phyloP scores from a whole-genome alignment of 2,329 filamentous ascomycete genomes.

The Fusarium sp. region DNA sequence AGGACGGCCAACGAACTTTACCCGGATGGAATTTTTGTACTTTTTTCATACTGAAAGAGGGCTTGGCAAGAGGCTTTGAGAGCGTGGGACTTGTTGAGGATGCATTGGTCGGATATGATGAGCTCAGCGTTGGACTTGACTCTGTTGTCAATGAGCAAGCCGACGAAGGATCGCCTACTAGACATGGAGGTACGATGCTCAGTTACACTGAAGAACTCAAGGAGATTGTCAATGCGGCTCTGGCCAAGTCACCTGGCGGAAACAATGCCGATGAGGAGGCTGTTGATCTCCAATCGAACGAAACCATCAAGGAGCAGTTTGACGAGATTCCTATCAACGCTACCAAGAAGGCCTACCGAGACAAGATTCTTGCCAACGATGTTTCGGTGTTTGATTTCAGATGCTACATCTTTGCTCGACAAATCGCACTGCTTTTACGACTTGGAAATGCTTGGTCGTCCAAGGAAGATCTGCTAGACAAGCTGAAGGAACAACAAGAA shows the following conservation, averaged over 20 bases:
- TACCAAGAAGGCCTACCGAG: slow-evolving; percentile 83
- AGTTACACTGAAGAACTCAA: slow-evolving; percentile 79
- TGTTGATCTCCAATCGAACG: slow-evolving; percentile 62
- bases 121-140: slow-evolving; percentile 89
- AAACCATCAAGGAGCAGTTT: slow-evolving; percentile 54
- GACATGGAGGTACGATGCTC: slow-evolving; percentile 78
- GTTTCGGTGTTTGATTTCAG: slow-evolving; percentile 97
- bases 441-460: slow-evolving; percentile 79
- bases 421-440: slow-evolving; percentile 83
- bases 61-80: slow-evolving; percentile 91
- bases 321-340: slow-evolving; percentile 71
- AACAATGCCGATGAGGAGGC: slow-evolving; percentile 54
- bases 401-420: slow-evolving; percentile 91
- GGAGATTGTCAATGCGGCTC: slow-evolving; percentile 64
- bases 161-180: slow-evolving; percentile 66
- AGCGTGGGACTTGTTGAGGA: slow-evolving; percentile 96
- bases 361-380: slow-evolving; percentile 91
- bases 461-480: slow-evolving; percentile 69
- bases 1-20: slow-evolving; percentile 84
- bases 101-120: slow-evolving; percentile 93
- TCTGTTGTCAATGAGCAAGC: slow-evolving; percentile 80
- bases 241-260: slow-evolving; percentile 52
- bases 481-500: slow-evolving; percentile 71
- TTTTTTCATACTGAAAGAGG: slow-evolving; percentile 98
- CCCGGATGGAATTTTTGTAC: slow-evolving; percentile 99